Base-by-base conservation (phyloP, 108 stramenopile species). In the Ochromonas danica region DNA sequence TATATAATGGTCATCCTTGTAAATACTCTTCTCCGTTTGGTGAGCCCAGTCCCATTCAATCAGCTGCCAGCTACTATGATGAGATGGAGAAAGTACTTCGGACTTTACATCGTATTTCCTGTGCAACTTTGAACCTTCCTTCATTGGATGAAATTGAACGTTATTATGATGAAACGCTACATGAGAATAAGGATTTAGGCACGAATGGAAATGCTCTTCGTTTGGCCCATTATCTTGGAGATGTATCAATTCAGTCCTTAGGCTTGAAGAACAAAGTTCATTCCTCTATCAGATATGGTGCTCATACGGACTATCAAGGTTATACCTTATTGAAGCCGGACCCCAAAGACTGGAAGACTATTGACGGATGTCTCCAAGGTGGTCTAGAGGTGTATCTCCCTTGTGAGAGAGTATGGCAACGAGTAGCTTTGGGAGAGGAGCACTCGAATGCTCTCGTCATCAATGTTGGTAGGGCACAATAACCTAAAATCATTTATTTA, bases 271-370 rank as follows among this genome's bases (percentile, higher is more conserved):
- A 45, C 10, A 41, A 75, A 33, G 6, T 14, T 75, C 10, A 60
- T 41, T 14, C 45, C 6, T 14, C 6, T 51, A 22, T 60, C 10
- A 3, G 72, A 27, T 75, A 75, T 25, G 72, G 72, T 42, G 72
- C 72, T 41, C 72, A 75, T 36, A 75, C 72, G 3, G 72, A 75
- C 31, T 75, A 75, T 60, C 43, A 57, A 33, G 72, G 72, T 14
- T 75, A 14, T 36, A 75, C 72, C 3, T 35, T 75, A 14, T 33
- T 75, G 14, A 6, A 33, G 40, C 45, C 72, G 27, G 72, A 75
- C 31, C 3, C 3, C 3, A 27, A 41, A 6, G 72, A 75, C 40
- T 75, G 72, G 72, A 67, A 3, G 10, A 67, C 30, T 67, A 10
- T 3, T 36, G 25, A 67, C 22, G 22, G 6, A 51, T 51, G 6